Percentiles rank a stretch among this genome's conserved stretches.
Conservation (phyloP, 331 rosid species). For the Rhamnella rubrinervis region DNA sequence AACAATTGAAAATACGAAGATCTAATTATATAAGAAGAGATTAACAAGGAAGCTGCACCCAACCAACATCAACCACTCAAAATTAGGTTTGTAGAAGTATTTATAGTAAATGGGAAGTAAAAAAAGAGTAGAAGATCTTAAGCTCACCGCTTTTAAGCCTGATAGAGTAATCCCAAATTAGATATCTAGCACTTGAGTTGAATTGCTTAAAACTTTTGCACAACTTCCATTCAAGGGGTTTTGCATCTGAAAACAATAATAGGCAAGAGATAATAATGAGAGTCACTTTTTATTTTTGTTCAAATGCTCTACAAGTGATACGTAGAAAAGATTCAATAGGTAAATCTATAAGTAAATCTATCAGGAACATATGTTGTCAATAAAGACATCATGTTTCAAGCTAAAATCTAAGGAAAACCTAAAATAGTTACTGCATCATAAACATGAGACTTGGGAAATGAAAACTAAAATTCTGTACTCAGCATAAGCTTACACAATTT, state of each 20-base stretch:
- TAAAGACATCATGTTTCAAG: too few species aligned
- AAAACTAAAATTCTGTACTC: not conserved
- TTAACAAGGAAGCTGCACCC: not conserved
- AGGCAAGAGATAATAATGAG: not conserved
- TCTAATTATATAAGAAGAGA: slow-evolving; percentile 4
- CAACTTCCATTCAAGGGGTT: slow-evolving; percentile 73
- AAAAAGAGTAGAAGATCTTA: not conserved
- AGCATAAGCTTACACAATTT: not conserved
- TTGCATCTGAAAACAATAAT: slow-evolving; percentile 47
- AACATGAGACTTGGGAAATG: not conserved
- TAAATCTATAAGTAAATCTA: not conserved
- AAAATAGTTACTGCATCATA: not conserved
- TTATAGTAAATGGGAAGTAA: slow-evolving; percentile 4
- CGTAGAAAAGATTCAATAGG: not conserved
- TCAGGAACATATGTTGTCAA: not conserved
- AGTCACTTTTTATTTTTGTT: not conserved
- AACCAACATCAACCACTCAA: not conserved
- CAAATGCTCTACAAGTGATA: not conserved
- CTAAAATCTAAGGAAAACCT: not conserved
- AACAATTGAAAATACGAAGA: not conserved
- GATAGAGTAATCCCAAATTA: slow-evolving; percentile 65
- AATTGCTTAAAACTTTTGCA: slow-evolving; percentile 61
- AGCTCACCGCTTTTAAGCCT: slow-evolving; percentile 76
- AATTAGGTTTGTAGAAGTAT: not conserved
- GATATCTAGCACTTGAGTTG: slow-evolving; percentile 63